Base-by-base conservation (phyloP, 129 eudicot species). In the Scalesia atractyloides region DNA sequence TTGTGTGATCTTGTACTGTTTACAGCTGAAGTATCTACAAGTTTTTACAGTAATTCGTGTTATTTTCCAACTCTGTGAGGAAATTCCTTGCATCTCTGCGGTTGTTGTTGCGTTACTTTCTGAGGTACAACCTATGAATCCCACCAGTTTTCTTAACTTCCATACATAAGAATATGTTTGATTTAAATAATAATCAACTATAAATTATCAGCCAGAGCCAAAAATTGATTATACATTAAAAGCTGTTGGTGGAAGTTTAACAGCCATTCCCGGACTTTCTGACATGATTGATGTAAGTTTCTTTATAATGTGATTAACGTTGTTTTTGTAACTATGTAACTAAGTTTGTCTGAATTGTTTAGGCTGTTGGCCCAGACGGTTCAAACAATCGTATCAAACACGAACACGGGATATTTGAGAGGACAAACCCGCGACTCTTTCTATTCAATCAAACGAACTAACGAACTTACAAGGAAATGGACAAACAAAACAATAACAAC, bases 1-100 rank as follows among this genome's bases (percentile, higher is more conserved):
- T 30, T 73, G 22, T 43, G 11, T 58, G n/a, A 20, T 41, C 54
- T 79, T 74, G 44, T 57, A 18, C 67, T 78, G 68, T 48, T 15
- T 81, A 74, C 91, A 92, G 98, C 86, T 89, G 78, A 92, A 92
- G 80, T 90, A 92, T 84, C 95, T 92, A 72, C 85, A 89, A 79
- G 95, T 92, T 71, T 89, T 87, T 61, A 92, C 96, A 20, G 95
- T 92, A 54, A 22, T 89, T 75, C 95, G 98, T 65, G 98, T 86
- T 57, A 89, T 92, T 62, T 89, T 92, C 77, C 98, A 89, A 81
- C 90, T 92, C n/a, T 33, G 86, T 15, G 98, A 92, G 22, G 98
- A 92, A 75, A 92, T 92, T 65, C 98, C 98, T 37, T 92, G 98
- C 90, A 89, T 89, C 16, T 92, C 98, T 82, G 98, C 98, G 50